Conservation (phyloP, 176 grass and related monocot genomes). For the Carex kokanica region DNA sequence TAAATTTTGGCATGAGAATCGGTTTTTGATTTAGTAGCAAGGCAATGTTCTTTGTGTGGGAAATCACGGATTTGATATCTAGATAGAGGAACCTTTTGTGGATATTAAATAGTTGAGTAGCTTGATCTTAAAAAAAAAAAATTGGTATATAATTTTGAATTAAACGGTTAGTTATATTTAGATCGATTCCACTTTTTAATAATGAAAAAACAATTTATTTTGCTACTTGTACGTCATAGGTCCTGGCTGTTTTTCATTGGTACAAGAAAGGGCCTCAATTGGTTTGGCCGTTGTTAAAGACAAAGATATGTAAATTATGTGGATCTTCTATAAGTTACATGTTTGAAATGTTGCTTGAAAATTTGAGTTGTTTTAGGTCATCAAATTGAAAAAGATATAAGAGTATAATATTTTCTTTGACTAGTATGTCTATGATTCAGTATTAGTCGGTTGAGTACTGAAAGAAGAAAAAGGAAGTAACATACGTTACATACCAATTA, state of each 20-base stretch:
- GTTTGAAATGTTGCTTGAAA: slow-evolving; percentile 4
- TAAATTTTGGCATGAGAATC: neutral
- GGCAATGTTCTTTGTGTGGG: too few species aligned
- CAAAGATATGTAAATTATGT: neutral
- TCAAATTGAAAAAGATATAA: neutral
- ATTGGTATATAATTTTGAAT: neutral
- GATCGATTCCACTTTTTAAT: neutral
- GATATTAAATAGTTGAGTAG: too few species aligned
- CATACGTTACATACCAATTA: neutral
- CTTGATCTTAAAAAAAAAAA: neutral
- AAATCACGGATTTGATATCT: too few species aligned
- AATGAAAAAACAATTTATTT: neutral
- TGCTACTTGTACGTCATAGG: neutral
- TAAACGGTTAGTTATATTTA: neutral
- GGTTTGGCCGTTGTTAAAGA: neutral
- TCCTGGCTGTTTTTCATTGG: neutral
- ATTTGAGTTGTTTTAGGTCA: neutral
- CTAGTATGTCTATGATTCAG: neutral
- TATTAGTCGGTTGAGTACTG: too few species aligned
- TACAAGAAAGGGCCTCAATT: neutral
- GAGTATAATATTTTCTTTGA: neutral
- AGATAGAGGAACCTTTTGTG: too few species aligned
- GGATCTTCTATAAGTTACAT: neutral
- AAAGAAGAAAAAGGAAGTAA: neutral
- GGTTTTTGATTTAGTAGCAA: too few species aligned